Conservation (phyloP, 2,329 filamentous ascomycete species). For the Aspergillus sp. region DNA sequence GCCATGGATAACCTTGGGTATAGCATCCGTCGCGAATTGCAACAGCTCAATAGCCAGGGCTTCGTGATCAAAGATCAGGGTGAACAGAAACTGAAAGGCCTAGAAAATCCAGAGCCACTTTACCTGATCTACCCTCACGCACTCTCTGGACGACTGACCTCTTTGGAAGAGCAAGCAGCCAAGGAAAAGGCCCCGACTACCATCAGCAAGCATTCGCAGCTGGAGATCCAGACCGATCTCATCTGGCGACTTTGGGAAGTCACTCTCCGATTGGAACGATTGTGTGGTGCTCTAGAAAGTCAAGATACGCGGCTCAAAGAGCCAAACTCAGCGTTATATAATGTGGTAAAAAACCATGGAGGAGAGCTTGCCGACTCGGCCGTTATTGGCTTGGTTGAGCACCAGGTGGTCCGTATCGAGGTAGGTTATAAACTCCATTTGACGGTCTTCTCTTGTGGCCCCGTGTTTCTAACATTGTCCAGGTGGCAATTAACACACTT, state of each 20-base stretch:
- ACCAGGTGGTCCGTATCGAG: constrained; percentile 94
- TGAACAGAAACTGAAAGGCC: constrained; percentile 88
- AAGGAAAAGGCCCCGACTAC: constrained; percentile 44
- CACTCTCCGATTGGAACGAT: constrained; percentile 81
- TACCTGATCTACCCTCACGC: constrained; percentile 93
- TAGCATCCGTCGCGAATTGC: constrained; percentile 78
- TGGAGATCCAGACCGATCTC: constrained; percentile 75
- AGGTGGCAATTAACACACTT: constrained; percentile 78
- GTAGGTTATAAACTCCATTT: constrained; percentile 47
- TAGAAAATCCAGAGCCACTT: constrained; percentile 93
- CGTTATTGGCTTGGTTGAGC: constrained; percentile 82
- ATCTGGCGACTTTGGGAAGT: constrained; percentile 89
- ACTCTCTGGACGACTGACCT: constrained; percentile 61
- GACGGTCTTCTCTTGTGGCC: not conserved
- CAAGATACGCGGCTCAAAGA: constrained; percentile 60
- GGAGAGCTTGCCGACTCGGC: constrained; percentile 86
- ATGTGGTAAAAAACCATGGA: constrained; percentile 63
- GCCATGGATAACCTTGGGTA: constrained; percentile 68
- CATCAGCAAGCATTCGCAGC: constrained; percentile 55
- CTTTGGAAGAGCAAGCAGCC: constrained; percentile 43
- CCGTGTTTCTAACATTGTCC: constrained; percentile 14
- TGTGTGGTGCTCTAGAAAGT: constrained; percentile 82
- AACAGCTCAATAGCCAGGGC: constrained; percentile 79
- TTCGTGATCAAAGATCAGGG: constrained; percentile 97
- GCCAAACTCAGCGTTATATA: constrained; percentile 76